Evolutionary conservation across 257 asterid genomes (phyloP).

Genomic region (Gardenia jasminoides): DNA sequence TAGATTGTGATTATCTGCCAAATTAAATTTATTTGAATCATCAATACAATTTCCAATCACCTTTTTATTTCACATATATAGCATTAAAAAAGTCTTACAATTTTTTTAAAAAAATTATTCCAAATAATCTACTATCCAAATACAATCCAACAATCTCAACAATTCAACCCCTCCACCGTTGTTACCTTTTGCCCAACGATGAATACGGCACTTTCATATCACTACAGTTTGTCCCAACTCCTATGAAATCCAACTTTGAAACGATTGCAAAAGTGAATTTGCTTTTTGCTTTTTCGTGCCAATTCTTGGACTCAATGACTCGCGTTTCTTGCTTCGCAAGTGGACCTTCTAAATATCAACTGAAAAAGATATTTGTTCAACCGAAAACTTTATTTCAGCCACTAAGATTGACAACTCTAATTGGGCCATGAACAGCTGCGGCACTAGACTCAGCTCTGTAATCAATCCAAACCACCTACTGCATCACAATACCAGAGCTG

Average conservation of each 20-base stretch:
- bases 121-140: background rate
- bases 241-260: slow-evolving; percentile 29
- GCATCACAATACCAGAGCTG: background rate
- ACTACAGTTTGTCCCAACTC: background rate
- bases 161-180: background rate
- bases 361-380: background rate
- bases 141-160: background rate
- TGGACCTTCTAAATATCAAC: background rate
- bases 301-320: background rate
- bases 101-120: too few relatives aligned
- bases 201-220: background rate
- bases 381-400: background rate
- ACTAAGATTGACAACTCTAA: background rate
- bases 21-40: too few relatives aligned
- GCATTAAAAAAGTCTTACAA: too few relatives aligned
- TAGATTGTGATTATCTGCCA: too few relatives aligned
- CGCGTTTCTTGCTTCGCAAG: background rate
- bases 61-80: too few relatives aligned
- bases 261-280: slow-evolving; percentile 14
- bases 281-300: too few relatives aligned
- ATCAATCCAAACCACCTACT: background rate
- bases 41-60: too few relatives aligned
- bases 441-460: background rate
- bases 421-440: slow-evolving; percentile 6
- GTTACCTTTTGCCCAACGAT: background rate